Conservation (phyloP, 148 eudicot species). For the Simmondsia chinensis region DNA sequence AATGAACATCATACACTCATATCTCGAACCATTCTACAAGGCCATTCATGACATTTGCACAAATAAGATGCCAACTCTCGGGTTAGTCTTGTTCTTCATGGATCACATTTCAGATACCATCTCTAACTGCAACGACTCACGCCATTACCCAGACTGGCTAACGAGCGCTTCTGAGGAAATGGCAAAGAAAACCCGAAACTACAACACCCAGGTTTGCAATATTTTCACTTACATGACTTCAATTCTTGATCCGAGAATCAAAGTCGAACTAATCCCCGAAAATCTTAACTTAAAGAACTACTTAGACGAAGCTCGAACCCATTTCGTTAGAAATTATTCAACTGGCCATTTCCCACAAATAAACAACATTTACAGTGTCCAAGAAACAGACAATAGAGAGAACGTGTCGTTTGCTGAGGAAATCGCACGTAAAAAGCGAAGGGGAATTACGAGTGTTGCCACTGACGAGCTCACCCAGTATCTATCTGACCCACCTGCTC, state of each 20-base stretch:
- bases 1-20: conserved; percentile 40
- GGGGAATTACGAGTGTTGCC: conserved; percentile 40
- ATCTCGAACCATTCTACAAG: conserved; percentile 75
- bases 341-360: conserved; percentile 37
- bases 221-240: conserved; percentile 70
- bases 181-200: conserved; percentile 38
- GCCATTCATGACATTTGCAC: conserved; percentile 62
- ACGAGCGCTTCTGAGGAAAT: conserved; percentile 54
- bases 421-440: conserved; percentile 74
- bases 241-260: conserved; percentile 79
- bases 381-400: conserved; percentile 38
- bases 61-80: conserved; percentile 51
- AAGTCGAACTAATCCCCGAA: conserved; percentile 72
- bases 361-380: conserved; percentile 29
- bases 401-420: conserved; percentile 82
- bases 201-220: conserved; percentile 56
- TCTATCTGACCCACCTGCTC: conserved; percentile 70
- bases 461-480: conserved; percentile 77
- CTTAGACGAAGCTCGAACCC: conserved; percentile 53
- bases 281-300: conserved; percentile 48
- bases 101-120: conserved; percentile 77
- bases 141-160: conserved; percentile 76
- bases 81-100: conserved; percentile 82
- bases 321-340: conserved; percentile 62
- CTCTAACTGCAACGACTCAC: conserved; percentile 50